These are phyloP conservation scores for Lepiota brunneoincarnata DNA, from an alignment of 768 basidiomycete species.

Conservation along the genomic window DNA sequence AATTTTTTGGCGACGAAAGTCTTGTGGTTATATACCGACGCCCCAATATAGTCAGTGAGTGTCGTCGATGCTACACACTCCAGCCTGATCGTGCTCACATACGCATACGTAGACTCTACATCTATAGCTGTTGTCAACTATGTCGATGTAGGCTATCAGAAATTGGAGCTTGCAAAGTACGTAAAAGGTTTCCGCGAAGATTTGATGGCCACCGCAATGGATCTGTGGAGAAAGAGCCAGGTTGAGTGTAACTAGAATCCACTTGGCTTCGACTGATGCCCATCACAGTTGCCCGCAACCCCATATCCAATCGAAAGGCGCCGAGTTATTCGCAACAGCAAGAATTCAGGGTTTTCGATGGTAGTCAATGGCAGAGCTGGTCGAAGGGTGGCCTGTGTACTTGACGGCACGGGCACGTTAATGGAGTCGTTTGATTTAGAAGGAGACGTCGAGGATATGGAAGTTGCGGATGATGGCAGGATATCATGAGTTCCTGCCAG, in stretches of 20 bases:
- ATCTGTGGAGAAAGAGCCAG: conserved; percentile 59
- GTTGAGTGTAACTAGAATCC: conserved; percentile 41
- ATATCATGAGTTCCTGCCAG: conserved; percentile 18
- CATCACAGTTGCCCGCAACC: conserved; percentile 45
- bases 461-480: conserved; percentile 34
- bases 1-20: conserved; percentile 78
- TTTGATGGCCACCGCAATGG: conserved; percentile 57
- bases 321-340: conserved; percentile 53
- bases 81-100: conserved; percentile 31
- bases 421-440: conserved; percentile 81
- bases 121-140: conserved; percentile 66
- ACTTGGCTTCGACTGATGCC: conserved; percentile 25
- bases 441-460: conserved; percentile 56
- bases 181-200: conserved; percentile 61
- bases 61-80: conserved; percentile 21
- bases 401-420: conserved; percentile 59
- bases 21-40: conserved; percentile 63
- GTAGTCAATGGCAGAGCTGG: conserved; percentile 75
- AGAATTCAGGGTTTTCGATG: conserved; percentile 50
- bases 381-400: conserved; percentile 71
- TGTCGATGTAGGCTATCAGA: conserved; percentile 57
- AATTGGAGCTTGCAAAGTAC: conserved; percentile 43
- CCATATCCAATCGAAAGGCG: conserved; percentile 54
- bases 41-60: conserved; percentile 48
- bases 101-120: conserved; percentile 40